phyloP scores from a whole-genome alignment of 371 early-diverging fungal genomes.

The Apophysomyces variabilis region DNA sequence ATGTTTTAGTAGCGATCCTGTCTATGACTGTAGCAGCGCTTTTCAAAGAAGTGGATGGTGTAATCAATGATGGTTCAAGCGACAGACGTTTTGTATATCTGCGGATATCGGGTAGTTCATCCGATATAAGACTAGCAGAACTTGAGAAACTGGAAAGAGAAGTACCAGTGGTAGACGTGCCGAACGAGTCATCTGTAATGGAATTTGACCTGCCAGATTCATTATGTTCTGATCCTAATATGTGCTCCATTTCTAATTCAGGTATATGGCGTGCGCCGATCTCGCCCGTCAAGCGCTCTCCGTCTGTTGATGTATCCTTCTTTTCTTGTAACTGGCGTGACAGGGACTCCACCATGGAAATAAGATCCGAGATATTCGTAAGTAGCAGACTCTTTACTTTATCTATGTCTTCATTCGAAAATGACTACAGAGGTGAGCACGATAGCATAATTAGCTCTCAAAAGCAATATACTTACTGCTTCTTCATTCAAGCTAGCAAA shows the following conservation, averaged over 20 bases:
- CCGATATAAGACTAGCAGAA: neutral
- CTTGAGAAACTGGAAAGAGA: slow-evolving; percentile 7
- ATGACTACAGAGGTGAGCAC: neutral
- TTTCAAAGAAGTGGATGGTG: neutral
- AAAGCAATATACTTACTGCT: neutral
- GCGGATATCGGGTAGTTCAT: neutral
- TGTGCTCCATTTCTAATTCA: neutral
- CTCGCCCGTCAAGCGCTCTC: neutral
- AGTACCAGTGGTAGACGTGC: neutral
- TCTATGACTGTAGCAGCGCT: neutral
- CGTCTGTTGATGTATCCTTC: neutral
- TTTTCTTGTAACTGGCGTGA: neutral
- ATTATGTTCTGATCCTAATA: neutral
- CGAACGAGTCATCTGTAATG: slow-evolving; percentile 2
- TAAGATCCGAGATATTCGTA: neutral
- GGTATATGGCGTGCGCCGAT: neutral
- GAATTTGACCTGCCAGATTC: slow-evolving; percentile 2
- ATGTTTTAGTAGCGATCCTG: neutral
- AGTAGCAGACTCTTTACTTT: neutral
- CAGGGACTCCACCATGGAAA: neutral
- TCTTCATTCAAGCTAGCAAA: neutral
- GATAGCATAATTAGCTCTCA: neutral
- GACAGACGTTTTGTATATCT: neutral
- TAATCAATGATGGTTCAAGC: neutral
- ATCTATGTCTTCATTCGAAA: neutral